Conservation (phyloP, 345 rosid species). For the Acer negundo region DNA sequence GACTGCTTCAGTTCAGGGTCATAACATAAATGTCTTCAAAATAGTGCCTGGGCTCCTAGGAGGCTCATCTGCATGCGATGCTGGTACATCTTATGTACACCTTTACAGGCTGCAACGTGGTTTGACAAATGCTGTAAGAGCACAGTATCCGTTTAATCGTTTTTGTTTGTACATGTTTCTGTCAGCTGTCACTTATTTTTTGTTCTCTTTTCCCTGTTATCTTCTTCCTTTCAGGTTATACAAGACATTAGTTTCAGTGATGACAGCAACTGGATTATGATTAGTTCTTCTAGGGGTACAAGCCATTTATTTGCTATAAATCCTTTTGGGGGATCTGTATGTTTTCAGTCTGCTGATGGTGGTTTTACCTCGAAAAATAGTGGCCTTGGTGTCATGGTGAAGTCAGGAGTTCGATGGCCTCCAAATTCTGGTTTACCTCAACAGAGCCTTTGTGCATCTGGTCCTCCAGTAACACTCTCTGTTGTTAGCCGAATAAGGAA, state of each 20-base stretch:
- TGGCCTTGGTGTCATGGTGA: conserved; percentile 32
- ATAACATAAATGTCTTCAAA: conserved; percentile 84
- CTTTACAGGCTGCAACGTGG: conserved; percentile 95
- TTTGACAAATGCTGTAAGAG: conserved; percentile 87
- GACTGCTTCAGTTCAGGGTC: conserved; percentile 92
- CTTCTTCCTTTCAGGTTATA: conserved; percentile 63
- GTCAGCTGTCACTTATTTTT: not conserved
- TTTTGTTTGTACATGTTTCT: not conserved
- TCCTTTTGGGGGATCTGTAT: conserved; percentile 54
- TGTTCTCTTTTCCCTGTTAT: not conserved
- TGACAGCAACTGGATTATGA: conserved; percentile 87
- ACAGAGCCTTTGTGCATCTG: conserved; percentile 41
- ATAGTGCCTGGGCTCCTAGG: conserved; percentile 61
- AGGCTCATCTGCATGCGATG: conserved; percentile 42
- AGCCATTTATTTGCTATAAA: conserved; percentile 88
- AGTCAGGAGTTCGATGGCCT: conserved; percentile 44
- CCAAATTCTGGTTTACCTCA: conserved; percentile 38
- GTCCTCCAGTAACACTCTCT: conserved; percentile 68
- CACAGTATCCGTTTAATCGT: not conserved
- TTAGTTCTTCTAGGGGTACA: conserved; percentile 93
- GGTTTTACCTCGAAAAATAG: conserved; percentile 32
- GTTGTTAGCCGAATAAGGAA: conserved; percentile 83
- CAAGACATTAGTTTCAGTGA: conserved; percentile 89
- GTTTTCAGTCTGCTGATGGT: conserved; percentile 37
- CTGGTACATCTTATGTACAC: conserved; percentile 55